These are phyloP conservation scores for Ophiobolus disseminans DNA, from an alignment of 2,329 filamentous ascomycete genomes.

Conservation along the genomic window DNA sequence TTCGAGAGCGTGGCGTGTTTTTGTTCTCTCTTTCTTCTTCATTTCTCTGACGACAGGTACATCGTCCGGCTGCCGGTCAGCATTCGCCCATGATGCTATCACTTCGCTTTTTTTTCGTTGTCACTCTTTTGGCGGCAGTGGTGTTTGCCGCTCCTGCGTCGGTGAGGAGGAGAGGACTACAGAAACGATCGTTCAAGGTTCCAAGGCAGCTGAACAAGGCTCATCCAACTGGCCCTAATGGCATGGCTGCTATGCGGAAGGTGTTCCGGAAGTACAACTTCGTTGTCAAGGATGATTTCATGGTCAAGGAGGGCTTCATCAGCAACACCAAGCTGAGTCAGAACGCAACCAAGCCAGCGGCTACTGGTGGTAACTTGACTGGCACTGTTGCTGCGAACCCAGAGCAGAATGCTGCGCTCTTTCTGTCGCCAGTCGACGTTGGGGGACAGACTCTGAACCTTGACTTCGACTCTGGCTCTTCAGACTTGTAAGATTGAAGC, in stretches of 20 bases:
- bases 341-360: slow-evolving; percentile 13
- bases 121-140: slow-evolving; percentile 58
- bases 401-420: slow-evolving; percentile 71
- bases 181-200: slow-evolving; percentile 68
- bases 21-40: slow-evolving; percentile 21
- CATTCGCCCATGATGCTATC: slow-evolving; percentile 47
- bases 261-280: slow-evolving; percentile 72
- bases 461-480: slow-evolving; percentile 78
- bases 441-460: slow-evolving; percentile 73
- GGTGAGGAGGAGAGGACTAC: slow-evolving; percentile 39
- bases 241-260: slow-evolving; percentile 68
- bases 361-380: slow-evolving; percentile 42
- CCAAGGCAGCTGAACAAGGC: slow-evolving; percentile 63
- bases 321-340: slow-evolving; percentile 22
- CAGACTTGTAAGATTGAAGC: slow-evolving; percentile 64
- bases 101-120: slow-evolving; percentile 49
- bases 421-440: slow-evolving; percentile 72
- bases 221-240: slow-evolving; percentile 60
- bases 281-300: slow-evolving; percentile 28
- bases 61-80: slow-evolving; percentile 49
- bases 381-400: slow-evolving; percentile 71
- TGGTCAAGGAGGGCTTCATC: slow-evolving; percentile 50
- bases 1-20: slow-evolving; percentile 25
- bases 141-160: slow-evolving; percentile 56
- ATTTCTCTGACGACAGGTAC: slow-evolving; percentile 24